Conservation (phyloP, 2,329 filamentous ascomycete genomes). For the Xylaria sp. region DNA sequence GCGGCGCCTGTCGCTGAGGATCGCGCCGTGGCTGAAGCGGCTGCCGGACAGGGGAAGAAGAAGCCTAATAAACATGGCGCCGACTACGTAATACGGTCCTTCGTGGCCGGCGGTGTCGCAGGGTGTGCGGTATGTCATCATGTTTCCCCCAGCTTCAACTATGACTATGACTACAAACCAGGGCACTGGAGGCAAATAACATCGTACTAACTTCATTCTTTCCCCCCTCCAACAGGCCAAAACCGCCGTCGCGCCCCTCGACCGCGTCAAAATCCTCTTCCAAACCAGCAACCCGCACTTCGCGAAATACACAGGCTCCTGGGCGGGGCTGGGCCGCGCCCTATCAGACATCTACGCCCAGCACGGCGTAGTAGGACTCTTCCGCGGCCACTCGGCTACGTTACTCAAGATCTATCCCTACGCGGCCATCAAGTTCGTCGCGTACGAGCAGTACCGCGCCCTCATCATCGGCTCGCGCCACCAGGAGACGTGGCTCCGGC, state of each 20-base stretch:
- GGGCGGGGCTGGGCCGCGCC: slow-evolving; percentile 83
- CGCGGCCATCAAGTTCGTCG: slow-evolving; percentile 96
- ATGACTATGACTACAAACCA: neutral
- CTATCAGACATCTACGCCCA: slow-evolving; percentile 83
- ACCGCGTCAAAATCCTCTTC: slow-evolving; percentile 98
- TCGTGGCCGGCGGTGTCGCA: slow-evolving; percentile 87
- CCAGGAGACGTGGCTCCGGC: slow-evolving; percentile 82
- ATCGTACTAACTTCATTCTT: slow-evolving; percentile 18
- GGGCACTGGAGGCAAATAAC: neutral
- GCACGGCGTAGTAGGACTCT: slow-evolving; percentile 82
- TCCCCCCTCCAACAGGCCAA: slow-evolving; percentile 75
- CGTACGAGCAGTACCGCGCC: slow-evolving; percentile 94
- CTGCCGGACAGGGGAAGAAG: slow-evolving; percentile 57
- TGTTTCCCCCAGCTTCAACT: neutral
- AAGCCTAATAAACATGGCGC: slow-evolving; percentile 76
- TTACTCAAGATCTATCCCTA: slow-evolving; percentile 96
- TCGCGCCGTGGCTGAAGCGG: slow-evolving; percentile 52
- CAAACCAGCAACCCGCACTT: slow-evolving; percentile 95
- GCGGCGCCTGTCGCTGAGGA: slow-evolving; percentile 59
- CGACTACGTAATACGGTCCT: slow-evolving; percentile 86
- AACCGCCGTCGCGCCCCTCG: slow-evolving; percentile 92
- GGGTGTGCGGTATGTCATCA: slow-evolving; percentile 83
- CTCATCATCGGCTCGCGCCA: slow-evolving; percentile 75
- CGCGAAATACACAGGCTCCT: slow-evolving; percentile 89
- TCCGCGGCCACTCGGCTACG: slow-evolving; percentile 93